These are phyloP conservation scores for Lepiota venenata DNA, from an alignment of 768 basidiomycete genomes.

Conservation along the genomic window DNA sequence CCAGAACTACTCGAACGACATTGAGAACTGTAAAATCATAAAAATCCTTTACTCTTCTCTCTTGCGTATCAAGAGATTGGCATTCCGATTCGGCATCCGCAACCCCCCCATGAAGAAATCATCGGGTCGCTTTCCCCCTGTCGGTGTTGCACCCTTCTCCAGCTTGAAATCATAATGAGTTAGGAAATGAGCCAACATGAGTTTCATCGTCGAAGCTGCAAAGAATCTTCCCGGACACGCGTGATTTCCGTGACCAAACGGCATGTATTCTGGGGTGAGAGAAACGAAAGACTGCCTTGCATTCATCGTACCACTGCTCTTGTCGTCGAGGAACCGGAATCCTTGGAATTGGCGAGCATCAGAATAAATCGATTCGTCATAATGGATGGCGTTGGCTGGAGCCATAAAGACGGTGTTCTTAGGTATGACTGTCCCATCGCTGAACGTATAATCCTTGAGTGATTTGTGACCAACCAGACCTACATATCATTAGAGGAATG, in stretches of 20 bases:
- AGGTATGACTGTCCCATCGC: constrained; percentile 39
- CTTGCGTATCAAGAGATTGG: constrained; percentile 10
- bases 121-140: constrained; percentile 2
- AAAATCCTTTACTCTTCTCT: background rate
- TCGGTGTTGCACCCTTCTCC: background rate
- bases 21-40: no score
- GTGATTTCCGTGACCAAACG: constrained; percentile 34
- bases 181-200: constrained; percentile 11
- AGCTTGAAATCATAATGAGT: constrained; percentile 14
- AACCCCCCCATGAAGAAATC: constrained; percentile 11
- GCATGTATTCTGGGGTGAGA: constrained; percentile 23
- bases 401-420: constrained; percentile 31
- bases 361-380: constrained; percentile 24
- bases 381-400: constrained; percentile 27
- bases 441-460: constrained; percentile 37
- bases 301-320: constrained; percentile 16
- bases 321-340: constrained; percentile 33
- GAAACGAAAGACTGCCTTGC: constrained; percentile 20
- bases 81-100: constrained; percentile 11
- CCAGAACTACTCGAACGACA: no score
- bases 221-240: constrained; percentile 25
- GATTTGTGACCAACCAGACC: constrained; percentile 28
- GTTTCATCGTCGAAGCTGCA: constrained; percentile 13
- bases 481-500: background rate
- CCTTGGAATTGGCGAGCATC: constrained; percentile 37